A percentile compares a stretch with the other conserved stretches of the same genome.
phyloP scores from a whole-genome alignment of 2,329 filamentous ascomycete species.

The Cordyceps sp. region DNA sequence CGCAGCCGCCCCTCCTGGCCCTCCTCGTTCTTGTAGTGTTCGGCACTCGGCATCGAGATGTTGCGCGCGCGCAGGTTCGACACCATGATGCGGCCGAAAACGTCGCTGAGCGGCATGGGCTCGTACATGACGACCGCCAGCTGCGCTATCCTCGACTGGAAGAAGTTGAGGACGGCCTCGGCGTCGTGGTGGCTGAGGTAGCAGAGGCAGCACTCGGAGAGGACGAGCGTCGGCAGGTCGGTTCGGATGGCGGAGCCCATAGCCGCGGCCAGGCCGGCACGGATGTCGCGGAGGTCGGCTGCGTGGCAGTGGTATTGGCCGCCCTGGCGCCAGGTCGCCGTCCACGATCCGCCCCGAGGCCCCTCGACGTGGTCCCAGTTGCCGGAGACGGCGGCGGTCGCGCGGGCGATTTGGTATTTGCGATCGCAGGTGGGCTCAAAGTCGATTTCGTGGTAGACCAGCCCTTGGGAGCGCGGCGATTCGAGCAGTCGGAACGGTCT shows the following conservation, averaged over 20 bases:
- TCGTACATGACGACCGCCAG: slow-evolving; percentile 67
- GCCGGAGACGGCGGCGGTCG: slow-evolving; percentile 22
- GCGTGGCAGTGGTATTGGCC: slow-evolving; percentile 41
- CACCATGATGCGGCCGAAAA: slow-evolving; percentile 86
- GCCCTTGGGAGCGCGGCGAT: slow-evolving; percentile 14
- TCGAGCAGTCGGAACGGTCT: slow-evolving; percentile 62
- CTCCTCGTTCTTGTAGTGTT: slow-evolving; percentile 48
- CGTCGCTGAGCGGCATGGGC: slow-evolving; percentile 65
- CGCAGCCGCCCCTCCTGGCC: slow-evolving; percentile 54
- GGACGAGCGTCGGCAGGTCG: slow-evolving; percentile 59
- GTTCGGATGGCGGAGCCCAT: slow-evolving; percentile 20
- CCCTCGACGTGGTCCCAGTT: slow-evolving; percentile 19
- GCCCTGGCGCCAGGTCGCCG: slow-evolving; percentile 16
- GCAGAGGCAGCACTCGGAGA: slow-evolving; percentile 92
- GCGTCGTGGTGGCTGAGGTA: slow-evolving; percentile 60
- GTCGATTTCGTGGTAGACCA: slow-evolving; percentile 86
- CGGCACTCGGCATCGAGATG: slow-evolving; percentile 72
- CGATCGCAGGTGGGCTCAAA: slow-evolving; percentile 57
- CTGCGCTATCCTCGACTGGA: slow-evolving; percentile 32
- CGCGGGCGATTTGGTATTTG: slow-evolving; percentile 42
- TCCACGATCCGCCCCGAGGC: slow-evolving; percentile 22
- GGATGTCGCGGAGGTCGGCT: slow-evolving; percentile 51
- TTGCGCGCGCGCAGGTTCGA: slow-evolving; percentile 69
- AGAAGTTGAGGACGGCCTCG: slow-evolving; percentile 45
- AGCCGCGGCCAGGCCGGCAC: slow-evolving; percentile 1